A percentile compares a stretch with the other conserved stretches of the same genome.
phyloP scores from a whole-genome alignment of 768 basidiomycete genomes.

The Tremella fuciformis region DNA sequence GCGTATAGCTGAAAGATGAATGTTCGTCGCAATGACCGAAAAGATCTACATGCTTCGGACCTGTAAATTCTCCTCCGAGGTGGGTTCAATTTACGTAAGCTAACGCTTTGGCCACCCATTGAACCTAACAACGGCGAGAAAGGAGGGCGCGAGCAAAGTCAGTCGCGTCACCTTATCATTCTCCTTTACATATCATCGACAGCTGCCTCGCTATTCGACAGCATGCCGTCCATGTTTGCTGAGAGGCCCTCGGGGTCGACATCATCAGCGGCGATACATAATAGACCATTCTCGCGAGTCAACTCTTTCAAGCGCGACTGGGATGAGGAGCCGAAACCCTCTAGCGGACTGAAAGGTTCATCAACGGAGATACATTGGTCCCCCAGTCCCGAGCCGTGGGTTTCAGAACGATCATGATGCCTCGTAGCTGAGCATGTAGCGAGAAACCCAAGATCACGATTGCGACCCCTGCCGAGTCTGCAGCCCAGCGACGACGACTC shows the following conservation, averaged over 20 bases:
- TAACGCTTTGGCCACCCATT: background rate
- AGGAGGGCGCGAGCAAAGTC: conserved; percentile 10
- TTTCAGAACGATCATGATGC: conserved; percentile 9
- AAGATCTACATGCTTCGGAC: too few species aligned
- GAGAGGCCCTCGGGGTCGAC: background rate
- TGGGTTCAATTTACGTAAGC: too few species aligned
- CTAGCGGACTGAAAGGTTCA: conserved; percentile 5
- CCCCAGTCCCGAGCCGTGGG: conserved; percentile 11
- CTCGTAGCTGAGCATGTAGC: background rate
- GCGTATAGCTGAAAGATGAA: conserved; percentile 1
- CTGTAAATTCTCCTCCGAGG: too few species aligned
- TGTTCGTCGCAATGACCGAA: background rate
- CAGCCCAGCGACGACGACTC: conserved; percentile 31
- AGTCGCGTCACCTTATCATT: conserved; percentile 18
- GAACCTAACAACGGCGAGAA: background rate
- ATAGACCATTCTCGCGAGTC: conserved; percentile 31
- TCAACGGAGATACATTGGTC: conserved; percentile 22
- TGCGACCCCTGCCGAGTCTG: conserved; percentile 19
- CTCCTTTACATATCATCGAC: background rate
- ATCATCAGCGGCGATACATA: background rate
- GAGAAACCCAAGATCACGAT: conserved; percentile 11
- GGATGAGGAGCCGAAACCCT: conserved; percentile 15
- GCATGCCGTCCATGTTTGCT: conserved; percentile 10
- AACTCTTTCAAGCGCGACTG: conserved; percentile 44
- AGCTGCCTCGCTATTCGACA: conserved; percentile 1